These are phyloP conservation scores for Stygiomarasmius scandens DNA, from an alignment of 1,284 basidiomycete genomes.

Conservation along the genomic window DNA sequence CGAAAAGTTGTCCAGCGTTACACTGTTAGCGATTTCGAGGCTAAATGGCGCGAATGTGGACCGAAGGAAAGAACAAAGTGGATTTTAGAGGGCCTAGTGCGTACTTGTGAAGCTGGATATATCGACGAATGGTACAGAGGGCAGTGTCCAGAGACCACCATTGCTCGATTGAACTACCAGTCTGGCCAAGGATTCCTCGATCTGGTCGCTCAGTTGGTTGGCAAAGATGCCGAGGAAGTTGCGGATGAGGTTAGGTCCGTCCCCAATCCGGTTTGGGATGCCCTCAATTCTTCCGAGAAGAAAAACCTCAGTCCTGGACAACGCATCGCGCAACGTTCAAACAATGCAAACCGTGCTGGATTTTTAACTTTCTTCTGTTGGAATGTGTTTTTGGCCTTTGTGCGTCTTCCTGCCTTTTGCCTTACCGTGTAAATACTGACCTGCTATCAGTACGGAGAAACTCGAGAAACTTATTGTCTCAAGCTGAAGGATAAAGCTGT, in stretches of 20 bases:
- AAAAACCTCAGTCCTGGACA: not conserved
- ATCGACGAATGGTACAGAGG: no score
- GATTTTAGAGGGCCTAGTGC: no score
- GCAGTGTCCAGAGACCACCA: no score
- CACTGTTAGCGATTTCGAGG: no score
- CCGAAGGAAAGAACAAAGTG: no score
- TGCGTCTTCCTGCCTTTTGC: not conserved
- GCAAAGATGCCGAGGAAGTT: not conserved
- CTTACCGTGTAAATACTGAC: not conserved
- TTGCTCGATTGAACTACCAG: no score
- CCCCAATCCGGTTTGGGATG: not conserved
- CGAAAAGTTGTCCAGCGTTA: no score
- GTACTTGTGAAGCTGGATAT: no score
- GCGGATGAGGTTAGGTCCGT: not conserved
- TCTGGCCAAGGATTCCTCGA: constrained; percentile 3
- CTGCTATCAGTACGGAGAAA: not conserved
- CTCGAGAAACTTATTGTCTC: no score
- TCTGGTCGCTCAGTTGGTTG: not conserved
- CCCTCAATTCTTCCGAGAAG: not conserved
- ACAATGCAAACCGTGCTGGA: not conserved
- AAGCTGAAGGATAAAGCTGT: no score
- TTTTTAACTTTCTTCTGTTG: constrained; percentile 5
- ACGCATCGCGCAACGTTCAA: not conserved
- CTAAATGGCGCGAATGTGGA: no score
- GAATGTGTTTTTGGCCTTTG: constrained; percentile 4